phyloP scores from a whole-genome alignment of 805 yeast genomes.

The Ogataea paraovalis region DNA sequence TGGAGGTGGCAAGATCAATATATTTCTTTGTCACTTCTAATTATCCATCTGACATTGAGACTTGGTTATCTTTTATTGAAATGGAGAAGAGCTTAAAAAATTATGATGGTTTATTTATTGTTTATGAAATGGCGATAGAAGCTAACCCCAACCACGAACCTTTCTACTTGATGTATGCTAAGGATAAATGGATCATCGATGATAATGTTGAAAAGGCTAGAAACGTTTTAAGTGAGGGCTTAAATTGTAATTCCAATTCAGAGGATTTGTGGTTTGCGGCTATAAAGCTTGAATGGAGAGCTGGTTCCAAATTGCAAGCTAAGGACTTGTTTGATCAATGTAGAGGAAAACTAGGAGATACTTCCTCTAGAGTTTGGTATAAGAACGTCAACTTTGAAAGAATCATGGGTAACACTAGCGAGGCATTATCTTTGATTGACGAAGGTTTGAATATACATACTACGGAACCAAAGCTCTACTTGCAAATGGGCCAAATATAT shows the following conservation, averaged over 20 bases:
- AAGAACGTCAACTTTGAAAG: slow-evolving; percentile 55
- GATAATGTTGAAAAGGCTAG: slow-evolving; percentile 50
- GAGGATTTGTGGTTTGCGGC: slow-evolving; percentile 69
- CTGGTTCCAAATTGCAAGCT: slow-evolving; percentile 35
- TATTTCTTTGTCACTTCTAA: slow-evolving; percentile 42
- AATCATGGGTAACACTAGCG: slow-evolving; percentile 29
- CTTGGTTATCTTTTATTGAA: slow-evolving; percentile 48
- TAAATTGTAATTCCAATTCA: slow-evolving; percentile 38
- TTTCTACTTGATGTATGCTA: slow-evolving; percentile 67
- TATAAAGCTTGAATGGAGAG: slow-evolving; percentile 56
- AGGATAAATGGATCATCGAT: slow-evolving; percentile 53
- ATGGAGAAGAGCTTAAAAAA: slow-evolving; percentile 30
- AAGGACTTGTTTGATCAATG: slow-evolving; percentile 32
- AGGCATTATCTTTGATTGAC: slow-evolving; percentile 39
- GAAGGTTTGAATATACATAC: slow-evolving; percentile 50
- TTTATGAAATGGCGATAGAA: slow-evolving; percentile 51
- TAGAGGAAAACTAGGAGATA: slow-evolving; percentile 7
- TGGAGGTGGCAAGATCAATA: slow-evolving; percentile 43
- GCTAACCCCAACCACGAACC: slow-evolving; percentile 46
- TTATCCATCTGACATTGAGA: slow-evolving; percentile 41
- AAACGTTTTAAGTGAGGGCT: slow-evolving; percentile 46
- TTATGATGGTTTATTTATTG: slow-evolving; percentile 34
- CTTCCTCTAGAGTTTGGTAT: slow-evolving; percentile 53
- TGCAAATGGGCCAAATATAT: slow-evolving; percentile 60
- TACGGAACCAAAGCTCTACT: slow-evolving; percentile 45